Conservation (phyloP, 139 green algal genomes). For the Auxenochlorella pyrenoidosa region DNA sequence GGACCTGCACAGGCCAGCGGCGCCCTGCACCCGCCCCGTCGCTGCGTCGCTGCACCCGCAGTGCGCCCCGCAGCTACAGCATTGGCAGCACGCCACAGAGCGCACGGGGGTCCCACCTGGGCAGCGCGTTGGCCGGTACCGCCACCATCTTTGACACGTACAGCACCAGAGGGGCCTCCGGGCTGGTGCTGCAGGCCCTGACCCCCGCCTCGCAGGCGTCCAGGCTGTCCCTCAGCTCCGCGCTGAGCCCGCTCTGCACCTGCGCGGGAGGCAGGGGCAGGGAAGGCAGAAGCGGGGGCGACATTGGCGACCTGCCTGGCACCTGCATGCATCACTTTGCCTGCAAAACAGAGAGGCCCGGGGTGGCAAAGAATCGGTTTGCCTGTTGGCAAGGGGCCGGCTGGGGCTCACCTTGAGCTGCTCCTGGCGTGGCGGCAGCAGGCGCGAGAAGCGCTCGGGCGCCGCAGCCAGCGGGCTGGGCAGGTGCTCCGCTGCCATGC, state of each 20-base stretch:
- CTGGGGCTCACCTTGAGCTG: conserved; percentile 18
- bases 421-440: conserved; percentile 54
- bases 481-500: conserved; percentile 86
- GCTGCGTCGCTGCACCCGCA: background rate
- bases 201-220: conserved; percentile 43
- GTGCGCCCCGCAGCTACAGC: background rate
- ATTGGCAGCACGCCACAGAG: too few species aligned
- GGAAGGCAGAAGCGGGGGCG: too few species aligned
- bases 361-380: too few species aligned
- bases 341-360: too few species aligned
- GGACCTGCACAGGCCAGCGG: background rate
- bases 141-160: conserved; percentile 97
- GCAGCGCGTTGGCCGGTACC: conserved; percentile 72
- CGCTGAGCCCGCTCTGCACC: background rate
- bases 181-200: conserved; percentile 42
- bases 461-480: conserved; percentile 76
- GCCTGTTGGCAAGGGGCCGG: too few species aligned
- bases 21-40: too few species aligned
- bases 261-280: background rate
- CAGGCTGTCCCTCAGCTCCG: conserved; percentile 24
- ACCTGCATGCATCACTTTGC: too few species aligned
- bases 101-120: conserved; percentile 26
- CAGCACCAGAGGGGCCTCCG: conserved; percentile 75
- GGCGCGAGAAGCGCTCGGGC: conserved; percentile 60
- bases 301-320: too few species aligned